phyloP scores from a whole-genome alignment of 2,329 filamentous ascomycete genomes.

The Penicillium sp. region DNA sequence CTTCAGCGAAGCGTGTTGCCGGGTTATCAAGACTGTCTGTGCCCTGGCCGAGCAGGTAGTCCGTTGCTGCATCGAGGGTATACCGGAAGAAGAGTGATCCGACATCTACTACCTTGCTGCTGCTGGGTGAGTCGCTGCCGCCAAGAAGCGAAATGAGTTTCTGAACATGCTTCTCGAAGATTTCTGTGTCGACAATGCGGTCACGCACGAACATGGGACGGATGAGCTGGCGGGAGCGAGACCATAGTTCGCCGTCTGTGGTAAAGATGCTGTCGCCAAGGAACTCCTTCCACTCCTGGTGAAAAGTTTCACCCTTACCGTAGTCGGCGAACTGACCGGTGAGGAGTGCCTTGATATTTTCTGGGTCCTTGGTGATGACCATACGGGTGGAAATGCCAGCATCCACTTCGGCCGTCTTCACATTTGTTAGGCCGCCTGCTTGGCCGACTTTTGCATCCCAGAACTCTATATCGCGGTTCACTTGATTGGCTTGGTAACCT shows the following conservation, averaged over 20 bases:
- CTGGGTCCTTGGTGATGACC: slow-evolving; percentile 75
- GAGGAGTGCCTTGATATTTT: slow-evolving; percentile 90
- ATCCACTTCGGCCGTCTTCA: slow-evolving; percentile 31
- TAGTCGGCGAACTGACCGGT: slow-evolving; percentile 82
- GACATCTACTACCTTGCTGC: slow-evolving; percentile 60
- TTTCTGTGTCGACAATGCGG: slow-evolving; percentile 75
- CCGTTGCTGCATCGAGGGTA: slow-evolving; percentile 79
- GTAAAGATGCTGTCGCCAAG: slow-evolving; percentile 82
- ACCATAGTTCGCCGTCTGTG: slow-evolving; percentile 78
- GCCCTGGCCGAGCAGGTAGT: slow-evolving; percentile 77
- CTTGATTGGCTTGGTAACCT: slow-evolving; percentile 53
- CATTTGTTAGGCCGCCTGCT: slow-evolving; percentile 22
- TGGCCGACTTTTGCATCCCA: slow-evolving; percentile 57
- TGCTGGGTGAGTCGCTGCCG: slow-evolving; percentile 37
- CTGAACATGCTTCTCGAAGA: slow-evolving; percentile 77
- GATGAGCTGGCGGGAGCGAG: slow-evolving; percentile 76
- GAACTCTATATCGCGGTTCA: slow-evolving; percentile 58
- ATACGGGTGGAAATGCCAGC: slow-evolving; percentile 48
- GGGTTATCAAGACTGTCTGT: slow-evolving; percentile 62
- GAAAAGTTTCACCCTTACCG: slow-evolving; percentile 73
- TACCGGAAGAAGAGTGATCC: slow-evolving; percentile 77
- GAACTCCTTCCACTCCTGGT: slow-evolving; percentile 72
- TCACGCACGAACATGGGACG: slow-evolving; percentile 85
- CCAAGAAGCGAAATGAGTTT: slow-evolving; percentile 67
- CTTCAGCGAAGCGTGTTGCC: slow-evolving; percentile 70